Base-by-base conservation (phyloP, 1,284 basidiomycete genomes). In the Mycosarcoma mackinlayi region DNA sequence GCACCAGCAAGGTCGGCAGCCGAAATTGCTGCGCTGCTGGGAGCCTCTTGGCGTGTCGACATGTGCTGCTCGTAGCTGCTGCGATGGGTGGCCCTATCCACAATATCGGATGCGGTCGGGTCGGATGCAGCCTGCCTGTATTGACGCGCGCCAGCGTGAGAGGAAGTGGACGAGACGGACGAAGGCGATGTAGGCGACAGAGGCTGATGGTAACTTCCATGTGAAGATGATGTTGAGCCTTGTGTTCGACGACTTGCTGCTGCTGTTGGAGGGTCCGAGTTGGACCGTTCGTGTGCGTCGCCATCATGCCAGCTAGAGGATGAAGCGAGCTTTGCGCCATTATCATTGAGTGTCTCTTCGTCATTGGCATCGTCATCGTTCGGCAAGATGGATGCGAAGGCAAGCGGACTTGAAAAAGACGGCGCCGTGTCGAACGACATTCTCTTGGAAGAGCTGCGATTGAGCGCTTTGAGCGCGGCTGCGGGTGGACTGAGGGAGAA, bases 331-430 rank as follows among this genome's bases (percentile, higher is more conserved):
- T 39, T 31, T 1, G 37, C 11, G 6, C n/a, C 52, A 9, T 47
- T 38, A 3, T 55, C 39, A 38, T 66, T 55, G 46, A 59, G 56
- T 13, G 48, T 42, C 14, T 59, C 56, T 21, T 66, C 63, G 23
- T 72, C 58, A 31, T 59, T 51, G 33, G 41, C n/a, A 28, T 69
- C 65, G 18, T 67, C 61, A 14, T 80, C 79, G n/a, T 65, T 59
- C 7, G 78, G 73, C 13, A 81, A 52, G 35, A 68, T 73, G 13
- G 75, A 73, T 11, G 77, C 73, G 39, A 78, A 71, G 8, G 79
- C 79, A 35, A 81, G 73, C 25, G 79, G 79, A 33, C 79, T 81
- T 16, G 78, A 80, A 25, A 80, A 80, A 42, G 78, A 80, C 2
- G 79, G 79, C 14, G 73, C 60, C 18, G 49, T 77, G 62, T 72